phyloP scores from a whole-genome alignment of 371 early-diverging fungal species.

The Mucor lusitanicus region DNA sequence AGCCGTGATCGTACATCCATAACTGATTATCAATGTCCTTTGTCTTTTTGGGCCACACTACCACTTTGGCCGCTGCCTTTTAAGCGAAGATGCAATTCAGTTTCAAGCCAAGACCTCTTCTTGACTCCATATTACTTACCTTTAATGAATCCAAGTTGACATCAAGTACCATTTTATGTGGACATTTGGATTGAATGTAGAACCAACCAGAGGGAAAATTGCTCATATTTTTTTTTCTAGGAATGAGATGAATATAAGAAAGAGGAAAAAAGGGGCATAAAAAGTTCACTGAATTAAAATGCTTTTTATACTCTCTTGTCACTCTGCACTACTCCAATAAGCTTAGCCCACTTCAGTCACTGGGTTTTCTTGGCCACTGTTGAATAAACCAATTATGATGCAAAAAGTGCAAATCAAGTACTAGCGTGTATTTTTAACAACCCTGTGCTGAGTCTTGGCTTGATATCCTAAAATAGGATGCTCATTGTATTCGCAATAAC shows the following conservation, averaged over 20 bases:
- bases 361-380: background rate
- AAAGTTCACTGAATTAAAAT: background rate
- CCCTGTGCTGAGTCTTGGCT: background rate
- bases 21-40: constrained; percentile 38
- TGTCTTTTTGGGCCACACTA: constrained; percentile 43
- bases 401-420: background rate
- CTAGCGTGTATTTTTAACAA: too few species aligned
- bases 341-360: background rate
- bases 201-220: constrained; percentile 54
- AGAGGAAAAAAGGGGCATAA: background rate
- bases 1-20: constrained; percentile 29
- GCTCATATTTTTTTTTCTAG: constrained; percentile 38
- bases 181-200: constrained; percentile 45
- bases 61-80: constrained; percentile 42
- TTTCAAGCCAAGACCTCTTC: background rate
- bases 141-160: constrained; percentile 44
- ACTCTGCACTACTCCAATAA: background rate
- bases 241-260: too few species aligned
- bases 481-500: too few species aligned
- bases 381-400: background rate
- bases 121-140: constrained; percentile 21
- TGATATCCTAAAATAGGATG: background rate
- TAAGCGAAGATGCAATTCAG: background rate
- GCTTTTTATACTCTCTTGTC: background rate
- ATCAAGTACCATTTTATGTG: constrained; percentile 50